A percentile compares a stretch with the other conserved stretches of the same genome.
These are phyloP conservation scores for Nannochloropsis granulata DNA, from an alignment of 108 stramenopile species.

Conservation along the genomic window DNA sequence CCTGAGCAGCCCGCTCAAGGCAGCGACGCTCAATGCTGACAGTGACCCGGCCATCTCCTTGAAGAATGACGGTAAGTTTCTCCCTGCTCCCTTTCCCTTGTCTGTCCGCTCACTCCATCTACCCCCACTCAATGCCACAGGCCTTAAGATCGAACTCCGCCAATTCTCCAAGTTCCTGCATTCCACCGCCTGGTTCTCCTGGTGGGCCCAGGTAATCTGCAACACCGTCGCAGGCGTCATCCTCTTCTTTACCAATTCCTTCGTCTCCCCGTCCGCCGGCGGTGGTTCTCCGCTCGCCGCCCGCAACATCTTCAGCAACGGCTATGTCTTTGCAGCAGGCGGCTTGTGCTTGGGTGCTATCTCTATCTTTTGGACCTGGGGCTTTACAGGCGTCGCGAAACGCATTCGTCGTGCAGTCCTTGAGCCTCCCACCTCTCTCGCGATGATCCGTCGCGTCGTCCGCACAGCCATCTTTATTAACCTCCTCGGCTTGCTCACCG, in stretches of 20 bases:
- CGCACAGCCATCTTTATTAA: slow-evolving; percentile 49
- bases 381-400: slow-evolving; percentile 48
- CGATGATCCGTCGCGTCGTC: slow-evolving; percentile 50
- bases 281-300: neutral
- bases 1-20: neutral
- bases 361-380: slow-evolving; percentile 70
- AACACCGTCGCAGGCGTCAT: slow-evolving; percentile 54
- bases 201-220: slow-evolving; percentile 71
- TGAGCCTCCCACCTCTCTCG: slow-evolving; percentile 41
- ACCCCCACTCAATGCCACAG: neutral
- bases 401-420: slow-evolving; percentile 32
- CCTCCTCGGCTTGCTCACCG: slow-evolving; percentile 52
- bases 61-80: neutral
- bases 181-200: slow-evolving; percentile 48
- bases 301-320: neutral
- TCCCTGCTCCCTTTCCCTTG: neutral
- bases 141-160: neutral
- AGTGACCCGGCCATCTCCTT: neutral
- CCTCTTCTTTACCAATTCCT: slow-evolving; percentile 52
- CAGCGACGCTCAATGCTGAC: neutral
- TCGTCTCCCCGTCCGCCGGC: neutral
- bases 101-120: neutral
- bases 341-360: slow-evolving; percentile 33
- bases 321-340: neutral
- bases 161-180: neutral